Evolutionary conservation across 1,139 yeast species (phyloP), one percentile per base, ranked within the genome.

Genomic region (Scheffersomyces insectosa): DNA sequence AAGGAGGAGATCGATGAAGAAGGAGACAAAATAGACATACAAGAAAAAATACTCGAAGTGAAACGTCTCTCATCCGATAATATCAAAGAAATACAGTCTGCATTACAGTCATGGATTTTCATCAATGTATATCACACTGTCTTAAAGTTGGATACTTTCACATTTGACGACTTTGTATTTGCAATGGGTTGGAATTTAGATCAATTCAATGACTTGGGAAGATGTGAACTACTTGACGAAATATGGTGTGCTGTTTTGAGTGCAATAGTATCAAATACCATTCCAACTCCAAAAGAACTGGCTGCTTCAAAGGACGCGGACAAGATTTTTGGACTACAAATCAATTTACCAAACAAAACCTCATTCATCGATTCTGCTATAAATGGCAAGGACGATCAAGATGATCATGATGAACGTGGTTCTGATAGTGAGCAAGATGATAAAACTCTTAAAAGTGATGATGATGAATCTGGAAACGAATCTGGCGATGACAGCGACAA

Each of bases 81-180:
- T 2, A 36, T 60, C 4, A 34, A 42, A 1, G 43, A 60, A 5
- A 52, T 68, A 2, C 70, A 64, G 47, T 78, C 77, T 42, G 78
- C 85, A 1, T 61, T 88, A 31, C 91, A 86, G 58, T 65, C 78
- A 4, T 88, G 96, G 96, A 70, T 80, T 5, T 88, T 88, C 53
- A 64, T 88, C 38, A 88, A 88, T 57, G 78, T 87, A 41, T 88
- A 83, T 57, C 82, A 82, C 52, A 75, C 75, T 28, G 82, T 88
- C 1, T 66, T 87, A 39, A 62, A 77, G 12, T 68, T 88, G 15
- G 91, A 85, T 56, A 79, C 87, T 0, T 85, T 88, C 52, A 84
- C 95, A 0, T 86, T 85, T 66, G 96, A 88, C 62, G 95, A 87
- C 57, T 86, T 82, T 56, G 60, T 85, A 4, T 80, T 80, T 45